Percentiles rank a stretch among this genome's conserved stretches.
Evolutionary conservation across 306 rosid species (phyloP).

Genomic region (Potentilla sterilis): DNA sequence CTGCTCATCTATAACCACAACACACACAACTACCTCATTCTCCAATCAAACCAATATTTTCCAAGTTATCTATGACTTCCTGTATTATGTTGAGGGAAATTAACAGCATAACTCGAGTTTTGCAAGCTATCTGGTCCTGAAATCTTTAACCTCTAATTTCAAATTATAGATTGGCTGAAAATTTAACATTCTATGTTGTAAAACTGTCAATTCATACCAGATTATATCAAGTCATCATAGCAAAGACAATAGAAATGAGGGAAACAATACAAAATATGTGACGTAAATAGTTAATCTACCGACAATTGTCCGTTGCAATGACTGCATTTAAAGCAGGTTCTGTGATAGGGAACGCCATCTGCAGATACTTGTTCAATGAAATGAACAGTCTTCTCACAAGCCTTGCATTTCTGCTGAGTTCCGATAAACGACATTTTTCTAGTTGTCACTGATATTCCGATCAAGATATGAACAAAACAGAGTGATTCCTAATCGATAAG

Average conservation of each 20-base stretch:
- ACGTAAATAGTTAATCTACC: slow-evolving; percentile 23
- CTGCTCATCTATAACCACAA: slow-evolving; percentile 50
- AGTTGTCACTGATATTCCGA: not conserved
- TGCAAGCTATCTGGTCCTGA: not conserved
- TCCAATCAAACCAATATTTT: not conserved
- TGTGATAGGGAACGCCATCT: slow-evolving; percentile 57
- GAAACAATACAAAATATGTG: not conserved
- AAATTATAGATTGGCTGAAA: not conserved
- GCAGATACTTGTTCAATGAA: slow-evolving; percentile 54
- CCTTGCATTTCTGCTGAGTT: slow-evolving; percentile 78
- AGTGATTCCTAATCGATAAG: not conserved
- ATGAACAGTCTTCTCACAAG: slow-evolving; percentile 69
- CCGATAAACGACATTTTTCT: slow-evolving; percentile 66
- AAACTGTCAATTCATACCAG: not conserved
- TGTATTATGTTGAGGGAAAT: not conserved
- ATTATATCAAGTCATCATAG: not conserved
- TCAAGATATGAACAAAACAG: slow-evolving; percentile 13
- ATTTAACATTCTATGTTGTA: not conserved
- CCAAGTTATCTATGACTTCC: not conserved
- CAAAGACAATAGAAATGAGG: not conserved
- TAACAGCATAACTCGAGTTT: not conserved
- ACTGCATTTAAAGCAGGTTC: slow-evolving; percentile 65
- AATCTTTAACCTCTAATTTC: not conserved
- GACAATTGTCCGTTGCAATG: slow-evolving; percentile 66
- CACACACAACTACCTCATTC: not conserved